A percentile compares a stretch with the other conserved stretches of the same genome.
Evolutionary conservation across 805 yeast genomes (phyloP).

Genomic region (Saccharomycopsis malanga): DNA sequence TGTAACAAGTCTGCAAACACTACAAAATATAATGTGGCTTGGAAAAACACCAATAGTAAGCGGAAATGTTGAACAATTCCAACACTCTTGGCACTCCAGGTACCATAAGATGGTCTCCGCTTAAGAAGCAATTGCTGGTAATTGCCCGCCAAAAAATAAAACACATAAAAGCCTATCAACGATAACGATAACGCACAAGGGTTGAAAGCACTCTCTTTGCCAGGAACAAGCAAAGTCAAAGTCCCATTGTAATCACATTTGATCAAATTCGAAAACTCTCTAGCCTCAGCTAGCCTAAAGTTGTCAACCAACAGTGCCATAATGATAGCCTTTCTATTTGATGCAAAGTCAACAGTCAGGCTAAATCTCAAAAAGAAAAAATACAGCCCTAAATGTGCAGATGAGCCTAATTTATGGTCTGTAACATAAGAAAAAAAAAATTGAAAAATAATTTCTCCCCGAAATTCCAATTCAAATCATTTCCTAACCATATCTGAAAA

Average conservation of each 20-base stretch:
- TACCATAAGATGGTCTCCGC: conserved; percentile 7
- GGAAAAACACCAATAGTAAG: conserved; percentile 7
- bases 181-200: conserved; percentile 13
- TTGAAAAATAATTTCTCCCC: no score
- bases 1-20: conserved; percentile 3
- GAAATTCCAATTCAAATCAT: no score
- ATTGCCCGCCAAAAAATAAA: conserved; percentile 8
- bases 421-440: no score
- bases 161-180: conserved; percentile 1
- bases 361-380: no score
- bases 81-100: conserved; percentile 5
- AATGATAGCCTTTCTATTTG: no score
- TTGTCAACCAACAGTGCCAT: no score
- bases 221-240: not conserved
- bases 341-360: no score
- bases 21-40: conserved; percentile 2
- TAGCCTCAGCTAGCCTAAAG: no score
- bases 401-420: no score
- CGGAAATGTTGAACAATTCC: conserved; percentile 13
- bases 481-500: no score
- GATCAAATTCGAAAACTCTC: not conserved
- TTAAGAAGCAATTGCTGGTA: conserved; percentile 12
- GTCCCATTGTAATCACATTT: not conserved
- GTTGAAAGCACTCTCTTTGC: conserved; percentile 18
- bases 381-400: no score